A percentile compares a stretch with the other conserved stretches of the same genome.
phyloP scores from a whole-genome alignment of 192 early-diverging fungal species.

The Cetraspora pellucida region DNA sequence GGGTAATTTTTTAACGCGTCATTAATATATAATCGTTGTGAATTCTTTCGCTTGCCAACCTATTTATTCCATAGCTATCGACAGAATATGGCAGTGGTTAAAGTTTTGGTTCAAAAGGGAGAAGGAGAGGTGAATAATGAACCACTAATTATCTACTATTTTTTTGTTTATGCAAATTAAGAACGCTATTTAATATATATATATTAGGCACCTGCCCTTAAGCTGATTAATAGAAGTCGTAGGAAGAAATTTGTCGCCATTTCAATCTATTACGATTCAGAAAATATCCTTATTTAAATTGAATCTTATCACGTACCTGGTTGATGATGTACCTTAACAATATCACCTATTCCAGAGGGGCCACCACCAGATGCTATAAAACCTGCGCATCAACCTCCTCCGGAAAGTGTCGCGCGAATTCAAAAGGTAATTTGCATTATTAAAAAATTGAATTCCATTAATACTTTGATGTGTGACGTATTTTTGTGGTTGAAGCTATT shows the following conservation, averaged over 20 bases:
- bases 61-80: slow-evolving; percentile 46
- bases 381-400: slow-evolving; percentile 26
- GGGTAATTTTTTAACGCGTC: slow-evolving; percentile 39
- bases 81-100: slow-evolving; percentile 53
- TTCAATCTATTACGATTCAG: slow-evolving; percentile 30
- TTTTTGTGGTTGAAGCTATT: slow-evolving; percentile 38
- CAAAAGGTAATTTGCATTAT: slow-evolving; percentile 14
- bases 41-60: neutral
- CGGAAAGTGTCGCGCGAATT: slow-evolving; percentile 27
- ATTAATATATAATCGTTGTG: neutral
- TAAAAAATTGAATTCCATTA: neutral
- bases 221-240: slow-evolving; percentile 38
- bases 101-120: slow-evolving; percentile 48
- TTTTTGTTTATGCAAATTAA: neutral
- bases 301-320: neutral
- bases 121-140: slow-evolving; percentile 46
- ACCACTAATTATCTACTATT: no score
- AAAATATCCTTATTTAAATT: slow-evolving; percentile 38
- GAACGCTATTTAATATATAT: neutral
- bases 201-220: slow-evolving; percentile 14
- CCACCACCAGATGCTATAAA: slow-evolving; percentile 35
- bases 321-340: neutral
- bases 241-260: slow-evolving; percentile 19
- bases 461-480: neutral
- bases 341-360: slow-evolving; percentile 33